Evolutionary conservation across 129 eudicot species (phyloP).

Genomic region (Pulicaria dysenterica): DNA sequence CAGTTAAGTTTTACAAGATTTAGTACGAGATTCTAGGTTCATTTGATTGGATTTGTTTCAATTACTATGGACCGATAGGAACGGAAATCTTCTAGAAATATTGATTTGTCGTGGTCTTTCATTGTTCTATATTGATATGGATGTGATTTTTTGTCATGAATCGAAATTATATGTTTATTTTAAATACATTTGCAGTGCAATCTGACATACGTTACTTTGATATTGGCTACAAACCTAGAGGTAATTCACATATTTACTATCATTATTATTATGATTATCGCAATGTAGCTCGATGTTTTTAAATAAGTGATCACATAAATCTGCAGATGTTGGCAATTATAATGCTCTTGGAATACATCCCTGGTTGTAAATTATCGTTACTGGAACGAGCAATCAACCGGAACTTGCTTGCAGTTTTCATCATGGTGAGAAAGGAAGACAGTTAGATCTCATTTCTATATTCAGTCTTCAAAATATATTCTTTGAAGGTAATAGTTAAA

Average conservation of each 20-base stretch:
- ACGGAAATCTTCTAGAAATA: no score
- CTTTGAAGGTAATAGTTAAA: neutral
- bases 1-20: no score
- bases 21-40: no score
- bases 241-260: constrained; percentile 30
- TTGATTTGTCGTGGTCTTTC: no score
- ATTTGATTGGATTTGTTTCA: no score
- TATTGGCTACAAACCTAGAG: constrained; percentile 76
- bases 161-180: neutral
- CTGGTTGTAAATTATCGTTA: constrained; percentile 57
- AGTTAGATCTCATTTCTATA: neutral
- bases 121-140: no score
- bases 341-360: constrained; percentile 62
- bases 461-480: neutral
- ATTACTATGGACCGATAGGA: no score
- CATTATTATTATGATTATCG: constrained; percentile 1
- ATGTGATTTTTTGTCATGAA: neutral
- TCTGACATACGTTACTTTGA: constrained; percentile 67
- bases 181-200: constrained; percentile 71
- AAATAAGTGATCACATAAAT: constrained; percentile 4
- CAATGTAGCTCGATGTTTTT: neutral
- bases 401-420: constrained; percentile 70
- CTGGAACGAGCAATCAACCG: constrained; percentile 69
- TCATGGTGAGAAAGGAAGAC: constrained; percentile 51
- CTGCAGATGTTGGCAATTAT: constrained; percentile 65